Percentiles rank a stretch among this genome's conserved stretches.
phyloP scores from a whole-genome alignment of 2,329 filamentous ascomycete genomes.

The Aspergillus oerlinghausenensis region DNA sequence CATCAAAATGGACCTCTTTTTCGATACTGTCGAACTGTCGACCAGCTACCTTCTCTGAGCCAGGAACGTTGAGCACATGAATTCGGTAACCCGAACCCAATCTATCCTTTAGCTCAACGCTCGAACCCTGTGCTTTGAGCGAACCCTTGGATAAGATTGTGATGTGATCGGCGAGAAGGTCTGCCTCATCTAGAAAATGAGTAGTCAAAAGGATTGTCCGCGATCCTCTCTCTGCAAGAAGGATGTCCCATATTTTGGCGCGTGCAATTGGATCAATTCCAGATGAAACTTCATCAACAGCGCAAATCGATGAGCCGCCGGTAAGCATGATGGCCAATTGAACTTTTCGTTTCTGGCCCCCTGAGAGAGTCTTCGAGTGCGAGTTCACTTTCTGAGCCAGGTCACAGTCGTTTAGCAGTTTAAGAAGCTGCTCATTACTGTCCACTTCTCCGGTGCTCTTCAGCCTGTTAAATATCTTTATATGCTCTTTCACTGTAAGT shows the following conservation, averaged over 20 bases:
- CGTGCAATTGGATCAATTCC: slow-evolving; percentile 83
- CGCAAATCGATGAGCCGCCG: slow-evolving; percentile 81
- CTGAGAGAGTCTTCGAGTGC: slow-evolving; percentile 71
- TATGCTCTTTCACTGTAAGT: slow-evolving; percentile 79
- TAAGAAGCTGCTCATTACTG: slow-evolving; percentile 53
- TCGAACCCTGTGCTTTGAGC: slow-evolving; percentile 76
- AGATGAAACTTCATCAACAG: slow-evolving; percentile 85
- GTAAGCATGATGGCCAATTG: slow-evolving; percentile 95
- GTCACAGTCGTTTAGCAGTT: slow-evolving; percentile 68
- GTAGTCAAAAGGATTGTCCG: slow-evolving; percentile 85
- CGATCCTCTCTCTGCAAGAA: slow-evolving; percentile 74
- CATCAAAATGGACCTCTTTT: slow-evolving; percentile 62
- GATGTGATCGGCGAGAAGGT: slow-evolving; percentile 83
- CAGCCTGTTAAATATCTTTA: slow-evolving; percentile 75
- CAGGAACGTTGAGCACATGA: slow-evolving; percentile 60
- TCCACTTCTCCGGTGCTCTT: slow-evolving; percentile 61
- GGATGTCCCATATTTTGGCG: slow-evolving; percentile 90
- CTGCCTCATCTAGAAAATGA: slow-evolving; percentile 90
- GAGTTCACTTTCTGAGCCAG: slow-evolving; percentile 69
- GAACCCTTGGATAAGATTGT: slow-evolving; percentile 81
- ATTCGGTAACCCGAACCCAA: slow-evolving; percentile 83
- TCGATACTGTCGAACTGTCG: slow-evolving; percentile 51
- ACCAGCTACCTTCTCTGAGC: slow-evolving; percentile 41
- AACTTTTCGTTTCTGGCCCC: slow-evolving; percentile 87
- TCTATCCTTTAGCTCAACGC: slow-evolving; percentile 76